Conservation (phyloP, 2,329 filamentous ascomycete genomes). For the Clonostachys byssicola region DNA sequence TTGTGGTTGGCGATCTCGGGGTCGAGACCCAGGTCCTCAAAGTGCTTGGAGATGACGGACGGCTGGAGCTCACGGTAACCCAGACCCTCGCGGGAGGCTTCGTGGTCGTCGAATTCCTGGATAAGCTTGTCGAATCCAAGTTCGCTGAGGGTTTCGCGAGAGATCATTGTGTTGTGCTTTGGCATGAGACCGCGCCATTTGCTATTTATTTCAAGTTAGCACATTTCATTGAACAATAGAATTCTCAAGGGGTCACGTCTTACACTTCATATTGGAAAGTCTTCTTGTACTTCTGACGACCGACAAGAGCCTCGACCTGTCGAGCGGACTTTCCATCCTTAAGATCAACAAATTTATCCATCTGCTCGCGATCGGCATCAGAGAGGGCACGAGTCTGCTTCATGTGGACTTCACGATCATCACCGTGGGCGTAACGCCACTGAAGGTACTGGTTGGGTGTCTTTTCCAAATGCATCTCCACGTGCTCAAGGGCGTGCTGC, state of each 20-base stretch:
- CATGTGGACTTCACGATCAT: slow-evolving; percentile 94
- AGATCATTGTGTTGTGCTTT: slow-evolving; percentile 90
- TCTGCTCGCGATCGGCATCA: slow-evolving; percentile 78
- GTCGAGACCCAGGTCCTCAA: slow-evolving; percentile 93
- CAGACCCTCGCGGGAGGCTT: slow-evolving; percentile 96
- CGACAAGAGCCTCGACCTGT: slow-evolving; percentile 84
- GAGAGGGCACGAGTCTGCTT: slow-evolving; percentile 95
- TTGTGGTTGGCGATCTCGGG: slow-evolving; percentile 99
- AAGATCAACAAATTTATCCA: slow-evolving; percentile 86
- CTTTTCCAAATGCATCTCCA: slow-evolving; percentile 99
- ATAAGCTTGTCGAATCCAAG: slow-evolving; percentile 89
- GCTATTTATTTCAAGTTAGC: slow-evolving; percentile 23
- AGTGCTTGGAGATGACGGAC: slow-evolving; percentile 94
- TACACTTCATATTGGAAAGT: slow-evolving; percentile 96
- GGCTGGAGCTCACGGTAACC: slow-evolving; percentile 93
- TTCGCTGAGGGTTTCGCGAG: slow-evolving; percentile 82
- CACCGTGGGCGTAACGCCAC: slow-evolving; percentile 96
- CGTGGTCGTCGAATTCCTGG: slow-evolving; percentile 98
- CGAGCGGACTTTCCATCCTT: slow-evolving; percentile 74
- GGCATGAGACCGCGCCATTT: slow-evolving; percentile 90
- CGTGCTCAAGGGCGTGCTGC: slow-evolving; percentile 97
- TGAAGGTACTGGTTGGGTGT: slow-evolving; percentile 98
- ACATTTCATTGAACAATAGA: background rate
- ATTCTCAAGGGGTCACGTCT: slow-evolving; percentile 21
- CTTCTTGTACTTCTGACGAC: slow-evolving; percentile 99